Evolutionary conservation across 2,329 filamentous ascomycete species (phyloP).

Genomic region (Alternaria gansuensis): DNA sequence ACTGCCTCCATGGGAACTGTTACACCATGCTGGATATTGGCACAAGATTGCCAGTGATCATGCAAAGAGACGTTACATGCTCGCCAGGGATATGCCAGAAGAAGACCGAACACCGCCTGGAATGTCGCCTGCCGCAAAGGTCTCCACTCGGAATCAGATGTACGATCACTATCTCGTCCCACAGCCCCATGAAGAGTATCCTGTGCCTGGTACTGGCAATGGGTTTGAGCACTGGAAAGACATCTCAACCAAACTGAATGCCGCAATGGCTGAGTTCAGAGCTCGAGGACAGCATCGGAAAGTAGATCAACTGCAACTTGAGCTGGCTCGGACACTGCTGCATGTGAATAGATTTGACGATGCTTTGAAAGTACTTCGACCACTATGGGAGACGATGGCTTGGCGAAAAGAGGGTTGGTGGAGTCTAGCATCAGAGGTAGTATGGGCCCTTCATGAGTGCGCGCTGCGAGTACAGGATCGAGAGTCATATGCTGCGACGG

Average conservation of each 20-base stretch:
- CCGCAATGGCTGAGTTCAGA: conserved; percentile 61
- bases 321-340: conserved; percentile 65
- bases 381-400: conserved; percentile 64
- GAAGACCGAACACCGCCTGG: conserved; percentile 66
- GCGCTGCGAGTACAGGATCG: conserved; percentile 57
- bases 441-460: conserved; percentile 64
- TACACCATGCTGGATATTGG: conserved; percentile 72
- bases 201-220: conserved; percentile 52
- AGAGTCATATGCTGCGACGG: conserved; percentile 61
- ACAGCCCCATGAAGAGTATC: conserved; percentile 65
- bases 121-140: conserved; percentile 64
- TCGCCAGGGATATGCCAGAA: conserved; percentile 65
- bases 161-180: conserved; percentile 70
- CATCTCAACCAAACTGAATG: conserved; percentile 60
- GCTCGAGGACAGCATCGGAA: conserved; percentile 63
- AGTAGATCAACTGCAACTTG: conserved; percentile 63
- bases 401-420: conserved; percentile 71
- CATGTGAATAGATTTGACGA: conserved; percentile 60
- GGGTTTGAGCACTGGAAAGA: conserved; percentile 63
- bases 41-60: conserved; percentile 63
- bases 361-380: conserved; percentile 61
- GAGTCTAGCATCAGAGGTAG: conserved; percentile 62
- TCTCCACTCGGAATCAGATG: conserved; percentile 61
- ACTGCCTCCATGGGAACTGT: conserved; percentile 65
- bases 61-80: conserved; percentile 59